Percentiles rank a stretch among this genome's conserved stretches.
These are phyloP conservation scores for Nosema muscidifuracis DNA, from an alignment of 371 early-diverging fungal genomes.

Conservation along the genomic window DNA sequence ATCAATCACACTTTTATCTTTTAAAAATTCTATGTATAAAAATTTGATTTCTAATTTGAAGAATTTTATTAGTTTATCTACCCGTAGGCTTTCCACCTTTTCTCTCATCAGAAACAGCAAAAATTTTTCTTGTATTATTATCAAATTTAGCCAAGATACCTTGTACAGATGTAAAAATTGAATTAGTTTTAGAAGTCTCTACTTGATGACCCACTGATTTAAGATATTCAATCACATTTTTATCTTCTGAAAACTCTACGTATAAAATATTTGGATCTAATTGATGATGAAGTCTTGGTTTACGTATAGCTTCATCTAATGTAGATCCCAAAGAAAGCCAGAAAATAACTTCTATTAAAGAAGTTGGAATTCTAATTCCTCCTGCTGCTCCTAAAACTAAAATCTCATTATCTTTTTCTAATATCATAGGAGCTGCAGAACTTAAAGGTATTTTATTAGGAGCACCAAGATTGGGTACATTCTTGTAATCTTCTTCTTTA, in stretches of 20 bases:
- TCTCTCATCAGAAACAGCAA: constrained; percentile 52
- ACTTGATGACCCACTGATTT: constrained; percentile 33
- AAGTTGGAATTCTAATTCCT: constrained; percentile 80
- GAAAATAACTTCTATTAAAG: constrained; percentile 71
- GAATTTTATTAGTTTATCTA: constrained; percentile 22
- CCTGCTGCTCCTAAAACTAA: constrained; percentile 83
- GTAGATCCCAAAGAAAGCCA: constrained; percentile 69
- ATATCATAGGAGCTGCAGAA: constrained; percentile 74
- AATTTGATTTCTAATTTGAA: constrained; percentile 74
- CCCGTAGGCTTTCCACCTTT: constrained; percentile 47
- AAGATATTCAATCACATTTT: constrained; percentile 29
- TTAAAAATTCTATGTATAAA: constrained; percentile 61
- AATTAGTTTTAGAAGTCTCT: constrained; percentile 39
- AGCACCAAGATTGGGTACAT: constrained; percentile 69
- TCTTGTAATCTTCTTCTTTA: constrained; percentile 71
- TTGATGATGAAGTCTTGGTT: constrained; percentile 82
- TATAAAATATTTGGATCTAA: constrained; percentile 70
- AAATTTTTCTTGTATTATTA: constrained; percentile 14
- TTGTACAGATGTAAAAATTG: constrained; percentile 54
- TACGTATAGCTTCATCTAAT: constrained; percentile 69
- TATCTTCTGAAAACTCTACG: constrained; percentile 47
- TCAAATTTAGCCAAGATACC: constrained; percentile 44
- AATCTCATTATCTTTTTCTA: constrained; percentile 68
- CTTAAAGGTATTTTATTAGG: constrained; percentile 77
- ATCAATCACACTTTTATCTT: constrained; percentile 11